These are phyloP conservation scores for Tetraselmis chui DNA, from an alignment of 139 green algal genomes.

Conservation along the genomic window DNA sequence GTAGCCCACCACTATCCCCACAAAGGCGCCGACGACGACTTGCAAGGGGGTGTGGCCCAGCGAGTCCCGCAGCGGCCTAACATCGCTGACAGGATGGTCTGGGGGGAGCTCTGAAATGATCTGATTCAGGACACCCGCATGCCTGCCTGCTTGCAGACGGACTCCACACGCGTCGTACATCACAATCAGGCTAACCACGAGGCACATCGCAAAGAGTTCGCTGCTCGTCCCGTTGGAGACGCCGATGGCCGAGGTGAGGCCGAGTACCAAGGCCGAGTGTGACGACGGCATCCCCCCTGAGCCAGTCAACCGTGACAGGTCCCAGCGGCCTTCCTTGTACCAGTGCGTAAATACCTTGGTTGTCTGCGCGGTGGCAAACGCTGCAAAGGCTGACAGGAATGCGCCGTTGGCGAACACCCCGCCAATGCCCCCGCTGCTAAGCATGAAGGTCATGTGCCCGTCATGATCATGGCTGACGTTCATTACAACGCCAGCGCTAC, in stretches of 20 bases:
- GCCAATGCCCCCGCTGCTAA: not conserved
- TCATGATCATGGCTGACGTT: not conserved
- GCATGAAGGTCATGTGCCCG: not conserved
- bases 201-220: conserved; percentile 56
- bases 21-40: conserved; percentile 32
- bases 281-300: conserved; percentile 70
- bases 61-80: conserved; percentile 49
- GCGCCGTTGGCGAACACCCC: not conserved
- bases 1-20: conserved; percentile 32
- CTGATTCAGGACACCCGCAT: conserved; percentile 57
- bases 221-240: conserved; percentile 45
- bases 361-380: conserved; percentile 59
- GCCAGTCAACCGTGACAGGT: conserved; percentile 33
- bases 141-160: conserved; percentile 46
- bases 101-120: conserved; percentile 70
- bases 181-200: conserved; percentile 63
- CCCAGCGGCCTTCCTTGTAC: conserved; percentile 39
- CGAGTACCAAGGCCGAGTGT: conserved; percentile 64
- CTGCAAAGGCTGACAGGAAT: conserved; percentile 58
- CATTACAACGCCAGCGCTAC: no score
- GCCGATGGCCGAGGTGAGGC: conserved; percentile 57
- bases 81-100: conserved; percentile 57
- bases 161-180: conserved; percentile 52
- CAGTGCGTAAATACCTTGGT: conserved; percentile 66
- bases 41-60: conserved; percentile 76